Percentiles rank a stretch among this genome's conserved stretches.
Conservation (phyloP, 257 asterid species). For the Przewalskia tangutica region DNA sequence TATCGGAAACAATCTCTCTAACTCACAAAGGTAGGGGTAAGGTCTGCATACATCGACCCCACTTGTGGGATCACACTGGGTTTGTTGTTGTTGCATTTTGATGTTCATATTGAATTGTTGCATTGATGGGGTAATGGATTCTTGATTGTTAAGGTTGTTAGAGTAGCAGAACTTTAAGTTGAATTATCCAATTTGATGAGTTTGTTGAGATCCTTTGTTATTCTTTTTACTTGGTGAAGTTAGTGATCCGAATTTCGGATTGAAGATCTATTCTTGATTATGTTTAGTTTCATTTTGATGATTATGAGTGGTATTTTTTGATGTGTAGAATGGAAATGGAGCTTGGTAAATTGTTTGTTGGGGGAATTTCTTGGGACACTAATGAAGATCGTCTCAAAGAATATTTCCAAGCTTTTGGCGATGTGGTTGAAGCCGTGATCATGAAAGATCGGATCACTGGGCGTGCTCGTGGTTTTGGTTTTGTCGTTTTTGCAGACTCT, state of each 20-base stretch:
- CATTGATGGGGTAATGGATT: conserved; percentile 16
- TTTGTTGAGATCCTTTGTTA: conserved; percentile 27
- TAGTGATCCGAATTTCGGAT: neutral
- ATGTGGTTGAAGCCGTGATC: conserved; percentile 75
- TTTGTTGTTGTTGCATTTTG: conserved; percentile 24
- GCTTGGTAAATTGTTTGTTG: conserved; percentile 69
- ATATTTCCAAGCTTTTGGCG: conserved; percentile 75
- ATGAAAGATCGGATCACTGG: conserved; percentile 93
- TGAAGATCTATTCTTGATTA: conserved; percentile 3
- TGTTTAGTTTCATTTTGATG: conserved; percentile 13
- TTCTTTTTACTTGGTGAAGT: conserved; percentile 3
- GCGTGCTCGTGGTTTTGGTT: conserved; percentile 95
- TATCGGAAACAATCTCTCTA: too few species aligned
- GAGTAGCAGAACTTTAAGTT: conserved; percentile 6
- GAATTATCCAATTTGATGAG: neutral
- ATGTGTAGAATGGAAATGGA: conserved; percentile 74
- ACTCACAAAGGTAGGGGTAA: neutral
- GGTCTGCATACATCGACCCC: neutral
- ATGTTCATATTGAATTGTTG: conserved; percentile 21
- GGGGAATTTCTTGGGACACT: conserved; percentile 99
- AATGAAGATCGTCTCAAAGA: conserved; percentile 71
- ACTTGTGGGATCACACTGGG: neutral
- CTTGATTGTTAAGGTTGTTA: neutral
- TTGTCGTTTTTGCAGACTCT: conserved; percentile 73
- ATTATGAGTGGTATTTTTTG: conserved; percentile 10